phyloP scores from a whole-genome alignment of 768 basidiomycete species.

The Termitomyces sp. region DNA sequence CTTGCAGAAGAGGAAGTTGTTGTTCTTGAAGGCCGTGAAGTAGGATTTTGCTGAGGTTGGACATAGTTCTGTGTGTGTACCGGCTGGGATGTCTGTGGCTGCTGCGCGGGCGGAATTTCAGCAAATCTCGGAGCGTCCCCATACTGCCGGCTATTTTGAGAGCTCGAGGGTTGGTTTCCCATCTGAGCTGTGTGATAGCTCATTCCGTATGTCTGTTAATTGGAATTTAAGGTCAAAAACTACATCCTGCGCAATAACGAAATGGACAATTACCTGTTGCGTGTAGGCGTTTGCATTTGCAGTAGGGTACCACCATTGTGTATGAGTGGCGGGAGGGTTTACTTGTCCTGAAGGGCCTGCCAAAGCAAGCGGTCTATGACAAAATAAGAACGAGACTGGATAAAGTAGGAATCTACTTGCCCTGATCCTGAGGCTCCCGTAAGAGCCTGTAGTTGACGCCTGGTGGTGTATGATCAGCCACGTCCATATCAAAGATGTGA shows the following conservation, averaged over 20 bases:
- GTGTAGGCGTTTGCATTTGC: neutral
- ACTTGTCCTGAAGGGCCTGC: conserved; percentile 4
- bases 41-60: neutral
- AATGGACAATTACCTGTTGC: neutral
- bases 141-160: neutral
- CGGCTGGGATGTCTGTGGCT: neutral
- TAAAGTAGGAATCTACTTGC: neutral
- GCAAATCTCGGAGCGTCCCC: neutral
- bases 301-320: neutral
- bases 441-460: conserved; percentile 10
- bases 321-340: neutral
- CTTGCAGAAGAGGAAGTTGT: neutral
- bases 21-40: neutral
- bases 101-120: neutral
- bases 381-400: neutral
- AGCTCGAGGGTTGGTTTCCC: neutral
- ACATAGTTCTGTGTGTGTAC: neutral
- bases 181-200: neutral
- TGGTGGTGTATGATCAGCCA: conserved; percentile 5
- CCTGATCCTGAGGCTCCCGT: neutral
- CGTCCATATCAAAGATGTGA: neutral
- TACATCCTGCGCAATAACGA: neutral
- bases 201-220: neutral
- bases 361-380: neutral
- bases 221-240: neutral